These are phyloP conservation scores for Verticillium albo-atrum DNA, from an alignment of 2,329 filamentous ascomycete genomes.

Conservation along the genomic window DNA sequence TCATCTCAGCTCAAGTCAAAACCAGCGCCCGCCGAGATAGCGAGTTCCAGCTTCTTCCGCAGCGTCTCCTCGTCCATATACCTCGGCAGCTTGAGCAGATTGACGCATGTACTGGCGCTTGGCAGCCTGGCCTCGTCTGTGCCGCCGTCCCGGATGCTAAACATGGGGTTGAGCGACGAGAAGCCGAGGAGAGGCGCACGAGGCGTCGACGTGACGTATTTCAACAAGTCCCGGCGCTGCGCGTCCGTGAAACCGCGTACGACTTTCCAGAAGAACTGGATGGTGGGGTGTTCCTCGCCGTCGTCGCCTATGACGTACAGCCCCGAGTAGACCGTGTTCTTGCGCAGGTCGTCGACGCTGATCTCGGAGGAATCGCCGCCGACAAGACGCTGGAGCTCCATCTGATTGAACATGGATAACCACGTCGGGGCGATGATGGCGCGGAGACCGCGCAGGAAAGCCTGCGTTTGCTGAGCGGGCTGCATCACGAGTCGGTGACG, in stretches of 20 bases:
- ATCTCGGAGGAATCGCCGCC: conserved; percentile 84
- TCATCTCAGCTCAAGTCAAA: conserved; percentile 70
- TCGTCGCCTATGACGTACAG: conserved; percentile 90
- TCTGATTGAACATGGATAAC: conserved; percentile 98
- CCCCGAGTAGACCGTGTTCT: conserved; percentile 82
- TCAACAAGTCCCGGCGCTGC: conserved; percentile 80
- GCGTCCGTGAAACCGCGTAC: conserved; percentile 71
- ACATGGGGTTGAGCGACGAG: conserved; percentile 74
- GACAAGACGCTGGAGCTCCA: conserved; percentile 87
- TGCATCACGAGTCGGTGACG: conserved; percentile 82
- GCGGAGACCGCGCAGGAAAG: conserved; percentile 81
- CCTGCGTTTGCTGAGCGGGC: conserved; percentile 73
- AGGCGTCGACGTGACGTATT: conserved; percentile 93
- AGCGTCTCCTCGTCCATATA: conserved; percentile 65
- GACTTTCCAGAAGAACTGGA: conserved; percentile 88
- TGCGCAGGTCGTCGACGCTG: conserved; percentile 78
- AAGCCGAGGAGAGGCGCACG: conserved; percentile 88
- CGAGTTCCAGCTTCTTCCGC: conserved; percentile 81
- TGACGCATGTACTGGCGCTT: conserved; percentile 94
- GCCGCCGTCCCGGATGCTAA: conserved; percentile 84
- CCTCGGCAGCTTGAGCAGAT: conserved; percentile 84
- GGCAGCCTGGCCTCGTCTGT: conserved; percentile 73
- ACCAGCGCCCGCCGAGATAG: conserved; percentile 82
- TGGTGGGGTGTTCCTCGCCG: conserved; percentile 75
- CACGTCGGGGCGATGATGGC: conserved; percentile 87